Evolutionary conservation across 164 flowering plant species (phyloP).

Genomic region (Dillenia turbinata): DNA sequence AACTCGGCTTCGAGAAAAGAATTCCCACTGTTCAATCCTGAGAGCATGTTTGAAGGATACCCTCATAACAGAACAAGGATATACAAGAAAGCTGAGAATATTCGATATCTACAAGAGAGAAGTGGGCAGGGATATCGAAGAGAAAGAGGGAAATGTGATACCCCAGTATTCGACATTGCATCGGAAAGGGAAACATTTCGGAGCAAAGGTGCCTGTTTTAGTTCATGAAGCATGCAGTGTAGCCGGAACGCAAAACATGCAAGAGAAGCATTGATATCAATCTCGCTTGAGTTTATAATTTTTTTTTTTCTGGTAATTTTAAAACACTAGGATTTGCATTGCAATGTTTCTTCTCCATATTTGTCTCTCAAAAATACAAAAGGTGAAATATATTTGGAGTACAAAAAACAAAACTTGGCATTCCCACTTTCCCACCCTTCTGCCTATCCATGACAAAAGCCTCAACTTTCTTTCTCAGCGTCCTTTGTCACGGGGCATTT

Average conservation of each 20-base stretch:
- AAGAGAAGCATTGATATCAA: neutral
- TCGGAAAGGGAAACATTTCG: conserved; percentile 20
- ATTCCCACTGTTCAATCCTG: conserved; percentile 40
- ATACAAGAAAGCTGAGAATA: conserved; percentile 18
- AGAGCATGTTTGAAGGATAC: conserved; percentile 19
- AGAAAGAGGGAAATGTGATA: conserved; percentile 26
- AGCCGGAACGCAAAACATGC: conserved; percentile 9
- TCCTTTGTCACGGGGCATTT: conserved; percentile 37
- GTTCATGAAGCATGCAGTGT: conserved; percentile 10
- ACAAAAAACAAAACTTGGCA: no score
- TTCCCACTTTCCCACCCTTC: no score
- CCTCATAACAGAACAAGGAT: conserved; percentile 24
- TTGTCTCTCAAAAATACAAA: neutral
- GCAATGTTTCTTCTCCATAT: no score
- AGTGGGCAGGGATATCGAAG: conserved; percentile 2
- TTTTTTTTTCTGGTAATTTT: neutral
- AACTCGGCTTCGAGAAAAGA: conserved; percentile 32
- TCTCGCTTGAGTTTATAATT: no score
- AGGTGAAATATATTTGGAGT: no score
- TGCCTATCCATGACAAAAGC: neutral
- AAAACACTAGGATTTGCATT: no score
- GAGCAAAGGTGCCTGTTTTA: conserved; percentile 21
- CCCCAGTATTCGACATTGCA: conserved; percentile 38
- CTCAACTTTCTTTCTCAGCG: conserved; percentile 6
- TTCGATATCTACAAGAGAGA: conserved; percentile 19